Conservation (phyloP, 140 eudicot genomes). For the Senecio squalidus region DNA sequence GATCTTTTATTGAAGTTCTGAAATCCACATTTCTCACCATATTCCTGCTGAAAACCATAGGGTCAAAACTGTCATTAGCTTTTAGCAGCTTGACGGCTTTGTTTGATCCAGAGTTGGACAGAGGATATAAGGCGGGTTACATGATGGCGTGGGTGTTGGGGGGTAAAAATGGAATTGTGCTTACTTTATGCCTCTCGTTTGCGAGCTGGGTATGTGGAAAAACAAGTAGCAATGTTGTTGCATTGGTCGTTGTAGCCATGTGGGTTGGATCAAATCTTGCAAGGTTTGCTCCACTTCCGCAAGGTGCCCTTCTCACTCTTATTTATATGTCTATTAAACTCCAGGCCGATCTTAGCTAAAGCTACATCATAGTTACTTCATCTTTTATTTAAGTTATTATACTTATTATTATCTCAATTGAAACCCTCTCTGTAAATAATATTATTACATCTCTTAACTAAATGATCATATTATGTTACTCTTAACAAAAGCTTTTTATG, state of each 20-base stretch:
- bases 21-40: slow-evolving; percentile 62
- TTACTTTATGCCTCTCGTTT: slow-evolving; percentile 71
- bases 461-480: neutral
- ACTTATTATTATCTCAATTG: neutral
- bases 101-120: slow-evolving; percentile 61
- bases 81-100: slow-evolving; percentile 73
- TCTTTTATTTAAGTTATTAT: slow-evolving; percentile 6
- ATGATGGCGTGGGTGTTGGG: slow-evolving; percentile 77
- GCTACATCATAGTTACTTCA: slow-evolving; percentile 12
- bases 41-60: slow-evolving; percentile 70
- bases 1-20: slow-evolving; percentile 54
- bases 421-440: neutral
- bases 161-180: slow-evolving; percentile 68
- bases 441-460: neutral
- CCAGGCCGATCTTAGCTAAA: slow-evolving; percentile 56
- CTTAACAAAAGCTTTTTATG: neutral
- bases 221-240: slow-evolving; percentile 71
- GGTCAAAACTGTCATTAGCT: slow-evolving; percentile 62
- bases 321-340: slow-evolving; percentile 80
- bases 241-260: slow-evolving; percentile 62
- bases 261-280: slow-evolving; percentile 78
- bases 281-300: slow-evolving; percentile 72
- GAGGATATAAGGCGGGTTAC: slow-evolving; percentile 80
- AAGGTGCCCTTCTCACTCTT: slow-evolving; percentile 89
- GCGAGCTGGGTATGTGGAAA: slow-evolving; percentile 95